Base-by-base conservation (phyloP, 805 yeast genomes). In the Jamesozyma spencerorum region DNA sequence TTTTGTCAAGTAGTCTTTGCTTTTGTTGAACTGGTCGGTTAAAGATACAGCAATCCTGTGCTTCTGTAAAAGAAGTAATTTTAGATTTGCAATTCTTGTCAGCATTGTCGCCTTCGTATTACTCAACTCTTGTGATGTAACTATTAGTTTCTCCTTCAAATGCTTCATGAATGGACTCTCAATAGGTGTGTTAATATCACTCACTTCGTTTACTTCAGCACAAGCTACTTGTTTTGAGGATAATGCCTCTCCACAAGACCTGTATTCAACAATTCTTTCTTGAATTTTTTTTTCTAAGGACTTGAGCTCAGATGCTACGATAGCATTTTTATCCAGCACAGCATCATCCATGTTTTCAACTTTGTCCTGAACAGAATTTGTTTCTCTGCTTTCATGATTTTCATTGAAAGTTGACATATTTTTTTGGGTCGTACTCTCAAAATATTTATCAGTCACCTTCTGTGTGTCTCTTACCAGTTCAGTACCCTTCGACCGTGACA, bases 141-240 rank as follows among this genome's bases (percentile, higher is more conserved):
- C 22, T 4, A 33, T 31, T 17, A 49, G 15, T 26, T 41, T 42
- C 5, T 35, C 33, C 36, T 42, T 44, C 14, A 49, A 27, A 10
- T 41, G 36, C 28, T 31, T 41, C 5, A 44, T 41, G 15, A 46
- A 41, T 7, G 51, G 46, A 31, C 47, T 47, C 19, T 47, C 49
- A 17, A 30, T 24, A 13, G 32, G 17, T 7, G 28, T 19, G 15
- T 33, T 33, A 8, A 19, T 33, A 33, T 33, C 28, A 19, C 7
- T 33, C 13, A 33, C 14, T 44, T 40, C 40, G 10, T 19, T n/a
- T 3, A 40, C 5, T 29, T 39, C 22, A 3, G 32, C 37, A 5
- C 27, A 14, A 11, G 32, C n/a, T 34, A 28, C 34, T n/a, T 30
- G 31, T 14, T 28, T 36, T 29, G 28, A 24, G 3, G 37, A 14